Base-by-base conservation (phyloP, 2,329 filamentous ascomycete species). In the Hypoxylon sp. region DNA sequence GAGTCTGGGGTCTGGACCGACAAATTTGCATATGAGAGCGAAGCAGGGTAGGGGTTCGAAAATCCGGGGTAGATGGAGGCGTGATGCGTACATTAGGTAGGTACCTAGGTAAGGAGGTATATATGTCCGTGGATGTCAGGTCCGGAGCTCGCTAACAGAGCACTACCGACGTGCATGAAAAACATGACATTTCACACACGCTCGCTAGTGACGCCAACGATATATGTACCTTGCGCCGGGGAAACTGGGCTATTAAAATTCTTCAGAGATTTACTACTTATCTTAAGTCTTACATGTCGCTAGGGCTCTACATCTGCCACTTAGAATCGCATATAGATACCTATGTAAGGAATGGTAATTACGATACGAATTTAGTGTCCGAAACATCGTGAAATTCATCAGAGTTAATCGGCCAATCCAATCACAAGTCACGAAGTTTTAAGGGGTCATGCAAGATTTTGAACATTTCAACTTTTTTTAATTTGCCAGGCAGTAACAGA, bases 401-500 rank as follows among this genome's bases (percentile, higher is more conserved):
- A 31, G 48, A 26, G n/a, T 6, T 26, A 51, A 33, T 2, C 26
- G 22, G 6, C n/a, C n/a, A 22, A 17, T 50, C 33, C 33, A 55
- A 17, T 13, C 4, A 22, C 19, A 22, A 54, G 13, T 26, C 10
- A n/a, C 26, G 8, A 17, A 35, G 19, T n/a, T 24, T 24, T 14
- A 39, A 17, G 14, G 6, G 26, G 2, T 13, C 5, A 57, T 11
- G 11, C 8, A 14, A 48, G 44, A 1, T n/a, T 64, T 67, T 54
- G 64, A 70, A 70, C 57, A 44, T 70, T 70, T 70, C 11, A 57
- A 59, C 58, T 58, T 68, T 70, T 70, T 70, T 68, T 68, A 35
- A 58, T 67, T 70, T 35, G 56, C 64, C 37, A 63, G 54, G 48
- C 57, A 44, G 1, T 11, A 61, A 65, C 26, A 31, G 44, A 47